phyloP scores from a whole-genome alignment of 2,329 filamentous ascomycete species.

The Fusarium chuoi region DNA sequence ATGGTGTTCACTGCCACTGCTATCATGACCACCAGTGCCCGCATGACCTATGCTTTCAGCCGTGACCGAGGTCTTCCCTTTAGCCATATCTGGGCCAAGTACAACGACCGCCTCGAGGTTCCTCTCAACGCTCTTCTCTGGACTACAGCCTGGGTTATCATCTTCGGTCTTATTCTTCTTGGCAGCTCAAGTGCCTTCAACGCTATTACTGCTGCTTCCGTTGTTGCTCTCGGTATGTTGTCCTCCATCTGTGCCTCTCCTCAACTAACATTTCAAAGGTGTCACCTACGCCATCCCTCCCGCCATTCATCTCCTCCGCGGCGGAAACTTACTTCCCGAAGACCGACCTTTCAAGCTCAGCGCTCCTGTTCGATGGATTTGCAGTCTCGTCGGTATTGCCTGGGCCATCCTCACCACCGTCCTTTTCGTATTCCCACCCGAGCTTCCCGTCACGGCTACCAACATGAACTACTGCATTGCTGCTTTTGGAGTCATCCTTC shows the following conservation, averaged over 20 bases:
- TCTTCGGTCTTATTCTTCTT: slow-evolving; percentile 77
- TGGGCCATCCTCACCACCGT: slow-evolving; percentile 79
- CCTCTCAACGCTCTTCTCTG: slow-evolving; percentile 75
- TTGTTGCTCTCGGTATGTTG: slow-evolving; percentile 69
- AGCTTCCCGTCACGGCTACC: slow-evolving; percentile 68
- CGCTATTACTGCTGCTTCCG: slow-evolving; percentile 76
- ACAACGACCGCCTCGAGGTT: slow-evolving; percentile 70
- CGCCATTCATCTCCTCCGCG: slow-evolving; percentile 73
- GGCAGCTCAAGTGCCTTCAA: slow-evolving; percentile 75
- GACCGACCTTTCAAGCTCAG: slow-evolving; percentile 51
- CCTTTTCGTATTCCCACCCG: slow-evolving; percentile 79
- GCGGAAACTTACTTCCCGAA: slow-evolving; percentile 72
- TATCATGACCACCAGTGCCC: slow-evolving; percentile 73
- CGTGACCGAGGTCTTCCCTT: slow-evolving; percentile 74
- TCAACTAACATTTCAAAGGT: slow-evolving; percentile 43
- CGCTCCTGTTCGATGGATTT: slow-evolving; percentile 50
- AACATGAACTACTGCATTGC: slow-evolving; percentile 74
- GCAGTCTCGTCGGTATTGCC: slow-evolving; percentile 62
- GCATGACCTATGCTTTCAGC: slow-evolving; percentile 75
- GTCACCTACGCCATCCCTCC: slow-evolving; percentile 82
- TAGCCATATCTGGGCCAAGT: slow-evolving; percentile 67
- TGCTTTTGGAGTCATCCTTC: slow-evolving; percentile 59
- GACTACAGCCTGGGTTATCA: slow-evolving; percentile 68
- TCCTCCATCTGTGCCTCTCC: background rate
- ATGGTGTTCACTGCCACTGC: slow-evolving; percentile 71